Evolutionary conservation across 345 rosid species (phyloP), one percentile per base, ranked within the genome.

Genomic region (Kernera saxatilis): DNA sequence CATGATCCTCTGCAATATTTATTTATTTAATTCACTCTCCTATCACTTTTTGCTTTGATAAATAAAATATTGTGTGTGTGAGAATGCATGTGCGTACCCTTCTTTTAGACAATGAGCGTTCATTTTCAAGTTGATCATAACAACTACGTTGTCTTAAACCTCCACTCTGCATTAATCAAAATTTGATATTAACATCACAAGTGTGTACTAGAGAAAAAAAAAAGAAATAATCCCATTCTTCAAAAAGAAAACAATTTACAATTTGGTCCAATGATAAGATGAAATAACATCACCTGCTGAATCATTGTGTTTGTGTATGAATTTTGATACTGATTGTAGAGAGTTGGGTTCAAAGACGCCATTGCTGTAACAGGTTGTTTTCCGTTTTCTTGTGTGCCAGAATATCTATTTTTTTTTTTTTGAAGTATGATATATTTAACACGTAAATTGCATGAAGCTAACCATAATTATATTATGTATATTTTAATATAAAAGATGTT

Each of bases 161-260:
- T 53, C 70, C 70, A 63, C 64, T 53, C 76, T 72, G 27, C 45
- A 72, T 33, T 33, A 63, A 39, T 63, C 36, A 41, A 10, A 40
- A 14, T 30, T 50, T 51, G 35, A 5, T 8, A 62, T 50, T 50
- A n/a, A n/a, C n/a, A 39, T 40, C 62, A 62, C 52, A 21, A 61
- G 33, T 21, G 5, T 48, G 43, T 14, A 14, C 15, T 33, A 49
- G 7, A 33, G 5, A 32, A 2, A 15, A 2, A 33, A 21, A 32
- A 8, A 32, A 5, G 1, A 18, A 3, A 13, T 10, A 11, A 21
- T 17, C 21, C 3, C 19, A 9, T 21, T 22, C 8, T 65, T 51
- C 48, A 49, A 65, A 18, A 17, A 13, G 3, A 58, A 41, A 37
- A 8, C 3, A 58, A 2, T n/a, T 26, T 6, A 13, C 9, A 33